Evolutionary conservation across 345 rosid genomes (phyloP), one percentile per base, ranked within the genome.

Genomic region (Hibiscus syriacus): DNA sequence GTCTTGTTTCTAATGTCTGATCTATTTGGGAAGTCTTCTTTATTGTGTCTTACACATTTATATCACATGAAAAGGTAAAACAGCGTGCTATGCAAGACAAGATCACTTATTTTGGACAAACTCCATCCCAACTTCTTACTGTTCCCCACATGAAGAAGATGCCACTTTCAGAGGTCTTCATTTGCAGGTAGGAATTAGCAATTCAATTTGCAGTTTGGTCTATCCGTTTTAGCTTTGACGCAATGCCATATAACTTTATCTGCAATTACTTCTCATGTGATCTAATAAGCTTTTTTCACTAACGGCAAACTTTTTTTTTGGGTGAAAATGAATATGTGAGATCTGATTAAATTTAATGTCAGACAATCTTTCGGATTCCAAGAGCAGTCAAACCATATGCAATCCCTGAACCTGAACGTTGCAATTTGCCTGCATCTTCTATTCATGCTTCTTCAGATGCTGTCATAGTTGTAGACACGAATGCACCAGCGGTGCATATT

Each of bases 31-130:
- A 45, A 41, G 41, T 65, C 32, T 49, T 67, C 52, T 53, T 59
- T 39, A 65, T 73, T n/a, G n/a, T 58, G 71, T 30, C 76, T 67
- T 68, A 13, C 63, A 29, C 6, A 19, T 59, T n/a, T 66, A 9
- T 20, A 76, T 26, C 70, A 54, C 38, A n/a, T n/a, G 79, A 68
- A 80, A 75, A 94, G 98, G 90, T 75, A 75, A 93, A 90, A 73
- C 98, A 86, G 70, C 89, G 78, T 27, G 93, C 98, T 67, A 86
- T 87, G 0, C 99, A 88, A 88, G 98, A 95, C 79, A 96, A 92
- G 81, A 92, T 95, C 41, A 88, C 98, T 76, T 92, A 95, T 82
- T 92, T 95, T 79, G 99, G 98, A 73, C 99, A 95, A 77, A 95
- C 99, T 27, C 99, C 99, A 69, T 95, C 98, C 76, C 98, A 92